A percentile compares a stretch with the other conserved stretches of the same genome.
Evolutionary conservation across 2,329 filamentous ascomycete genomes (phyloP).

Genomic region (Colletotrichum trifolii): DNA sequence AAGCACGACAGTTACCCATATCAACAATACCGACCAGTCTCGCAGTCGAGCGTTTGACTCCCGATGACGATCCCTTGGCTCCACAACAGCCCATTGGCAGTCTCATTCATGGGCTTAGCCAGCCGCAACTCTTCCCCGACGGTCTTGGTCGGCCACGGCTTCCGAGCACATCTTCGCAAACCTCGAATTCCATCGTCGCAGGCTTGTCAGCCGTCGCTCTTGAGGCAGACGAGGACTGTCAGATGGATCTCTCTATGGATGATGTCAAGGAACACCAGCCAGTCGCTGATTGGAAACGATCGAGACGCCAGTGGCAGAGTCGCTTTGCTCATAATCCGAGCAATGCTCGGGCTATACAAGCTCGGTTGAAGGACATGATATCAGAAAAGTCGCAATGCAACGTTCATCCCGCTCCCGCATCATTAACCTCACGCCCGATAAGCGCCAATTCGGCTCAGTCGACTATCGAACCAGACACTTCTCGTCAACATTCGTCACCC

Average conservation of each 20-base stretch:
- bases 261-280: slow-evolving; percentile 21
- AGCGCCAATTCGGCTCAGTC: slow-evolving; percentile 2
- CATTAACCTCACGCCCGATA: not conserved
- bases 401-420: slow-evolving; percentile 1
- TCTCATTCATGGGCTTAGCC: slow-evolving; percentile 28
- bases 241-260: slow-evolving; percentile 20
- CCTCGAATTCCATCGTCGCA: slow-evolving; percentile 8
- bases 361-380: slow-evolving; percentile 27
- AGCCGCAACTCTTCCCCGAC: slow-evolving; percentile 24
- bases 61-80: not conserved
- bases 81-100: slow-evolving; percentile 27
- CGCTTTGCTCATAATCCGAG: slow-evolving; percentile 30
- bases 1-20: slow-evolving; percentile 9
- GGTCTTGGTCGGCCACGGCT: not conserved
- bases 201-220: slow-evolving; percentile 15
- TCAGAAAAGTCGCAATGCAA: slow-evolving; percentile 21
- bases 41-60: not conserved
- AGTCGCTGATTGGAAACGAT: slow-evolving; percentile 33
- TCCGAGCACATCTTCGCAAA: not conserved
- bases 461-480: slow-evolving; percentile 14
- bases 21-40: slow-evolving; percentile 1
- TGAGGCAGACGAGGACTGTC: slow-evolving; percentile 31
- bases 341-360: slow-evolving; percentile 23
- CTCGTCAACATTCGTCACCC: not conserved
- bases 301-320: slow-evolving; percentile 27